A percentile compares a stretch with the other conserved stretches of the same genome.
Evolutionary conservation across 345 rosid species (phyloP).

Genomic region (Conringia planisiliqua): DNA sequence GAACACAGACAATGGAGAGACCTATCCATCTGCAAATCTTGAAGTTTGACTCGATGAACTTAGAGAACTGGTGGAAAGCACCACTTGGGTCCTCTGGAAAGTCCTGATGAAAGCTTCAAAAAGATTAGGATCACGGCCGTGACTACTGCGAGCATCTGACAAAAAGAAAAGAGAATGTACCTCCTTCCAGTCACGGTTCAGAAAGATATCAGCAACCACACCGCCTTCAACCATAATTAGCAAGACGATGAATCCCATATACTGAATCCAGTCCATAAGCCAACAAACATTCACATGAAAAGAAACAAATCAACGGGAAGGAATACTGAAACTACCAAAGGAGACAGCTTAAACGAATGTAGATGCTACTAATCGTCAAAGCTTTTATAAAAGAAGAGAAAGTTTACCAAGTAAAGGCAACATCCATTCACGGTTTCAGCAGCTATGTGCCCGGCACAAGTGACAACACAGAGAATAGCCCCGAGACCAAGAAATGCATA

Average conservation of each 20-base stretch:
- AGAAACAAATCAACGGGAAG: background rate
- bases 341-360: background rate
- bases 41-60: constrained; percentile 63
- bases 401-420: constrained; percentile 78
- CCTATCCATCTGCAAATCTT: constrained; percentile 85
- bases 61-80: constrained; percentile 56
- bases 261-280: constrained; percentile 38
- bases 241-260: constrained; percentile 64
- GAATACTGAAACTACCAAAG: background rate
- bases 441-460: constrained; percentile 80
- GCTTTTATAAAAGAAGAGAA: constrained; percentile 8
- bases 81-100: constrained; percentile 86
- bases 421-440: constrained; percentile 81
- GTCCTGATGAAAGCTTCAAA: constrained; percentile 48
- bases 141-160: background rate
- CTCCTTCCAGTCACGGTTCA: constrained; percentile 80
- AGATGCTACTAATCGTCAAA: background rate
- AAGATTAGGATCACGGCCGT: constrained; percentile 1
- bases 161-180: constrained; percentile 32
- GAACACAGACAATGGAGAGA: constrained; percentile 61
- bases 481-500: constrained; percentile 72
- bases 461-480: constrained; percentile 54
- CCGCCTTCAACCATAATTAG: constrained; percentile 79
- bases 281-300: background rate
- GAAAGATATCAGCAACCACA: constrained; percentile 64